phyloP scores from a whole-genome alignment of 495 filamentous ascomycete species.

The Podospora comata region DNA sequence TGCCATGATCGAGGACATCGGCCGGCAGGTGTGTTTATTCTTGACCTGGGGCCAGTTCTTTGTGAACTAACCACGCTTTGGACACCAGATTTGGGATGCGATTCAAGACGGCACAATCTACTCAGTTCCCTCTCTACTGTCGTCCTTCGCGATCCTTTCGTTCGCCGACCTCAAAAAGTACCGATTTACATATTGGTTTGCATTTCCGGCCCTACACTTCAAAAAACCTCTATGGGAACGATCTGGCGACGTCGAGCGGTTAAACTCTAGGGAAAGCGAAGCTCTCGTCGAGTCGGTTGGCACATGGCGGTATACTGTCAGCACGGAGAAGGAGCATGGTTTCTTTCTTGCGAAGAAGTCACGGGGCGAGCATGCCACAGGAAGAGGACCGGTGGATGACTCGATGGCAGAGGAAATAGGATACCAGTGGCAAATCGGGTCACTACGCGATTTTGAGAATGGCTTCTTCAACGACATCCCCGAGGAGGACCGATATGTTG shows the following conservation, averaged over 20 bases:
- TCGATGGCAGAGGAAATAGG: conserved; percentile 47
- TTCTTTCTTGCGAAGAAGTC: conserved; percentile 87
- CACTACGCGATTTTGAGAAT: conserved; percentile 72
- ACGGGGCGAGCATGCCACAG: conserved; percentile 38
- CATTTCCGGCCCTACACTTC: conserved; percentile 87
- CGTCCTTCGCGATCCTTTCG: conserved; percentile 84
- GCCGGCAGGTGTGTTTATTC: conserved; percentile 61
- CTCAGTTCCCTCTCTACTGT: conserved; percentile 83
- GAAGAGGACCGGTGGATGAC: conserved; percentile 31
- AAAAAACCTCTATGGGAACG: conserved; percentile 69
- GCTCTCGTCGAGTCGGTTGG: conserved; percentile 73
- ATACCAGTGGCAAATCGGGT: conserved; percentile 70
- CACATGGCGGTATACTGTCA: conserved; percentile 78
- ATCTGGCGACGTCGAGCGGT: conserved; percentile 42
- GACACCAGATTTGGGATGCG: conserved; percentile 84
- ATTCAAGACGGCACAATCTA: conserved; percentile 95
- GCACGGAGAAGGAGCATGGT: conserved; percentile 77
- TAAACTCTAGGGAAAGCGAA: conserved; percentile 66
- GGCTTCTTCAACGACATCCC: conserved; percentile 77
- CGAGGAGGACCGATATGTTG: conserved; percentile 69
- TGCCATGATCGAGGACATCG: conserved; percentile 67
- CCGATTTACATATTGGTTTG: conserved; percentile 91
- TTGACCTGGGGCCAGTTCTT: neutral
- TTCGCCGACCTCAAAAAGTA: conserved; percentile 97
- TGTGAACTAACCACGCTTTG: conserved; percentile 4